A percentile compares a stretch with the other conserved stretches of the same genome.
These are phyloP conservation scores for Vachellia collinsii DNA, from an alignment of 306 rosid species.

Conservation along the genomic window DNA sequence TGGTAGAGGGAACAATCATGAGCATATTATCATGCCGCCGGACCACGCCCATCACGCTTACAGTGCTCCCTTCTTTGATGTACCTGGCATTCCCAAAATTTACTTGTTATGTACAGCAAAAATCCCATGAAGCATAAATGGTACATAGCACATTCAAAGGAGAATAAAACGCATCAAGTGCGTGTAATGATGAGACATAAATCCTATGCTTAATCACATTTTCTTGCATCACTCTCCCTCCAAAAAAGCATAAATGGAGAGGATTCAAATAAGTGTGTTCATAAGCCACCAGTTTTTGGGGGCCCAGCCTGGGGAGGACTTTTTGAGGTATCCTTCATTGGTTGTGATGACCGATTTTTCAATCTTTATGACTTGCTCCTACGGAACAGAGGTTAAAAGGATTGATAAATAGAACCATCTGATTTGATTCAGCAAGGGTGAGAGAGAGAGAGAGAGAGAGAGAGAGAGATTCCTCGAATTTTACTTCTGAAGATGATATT, in stretches of 20 bases:
- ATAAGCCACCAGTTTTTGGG: too few species aligned
- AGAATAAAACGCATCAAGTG: not conserved
- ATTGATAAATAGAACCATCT: too few species aligned
- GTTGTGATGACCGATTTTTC: too few species aligned
- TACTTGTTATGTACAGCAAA: conserved; percentile 10
- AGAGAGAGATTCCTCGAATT: not conserved
- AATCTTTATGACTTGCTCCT: too few species aligned
- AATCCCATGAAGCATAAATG: not conserved
- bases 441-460: too few species aligned
- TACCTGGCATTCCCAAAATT: conserved; percentile 53
- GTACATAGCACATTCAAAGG: not conserved
- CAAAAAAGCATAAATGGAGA: not conserved
- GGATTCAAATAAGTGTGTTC: not conserved
- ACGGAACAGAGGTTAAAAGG: too few species aligned
- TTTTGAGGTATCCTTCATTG: too few species aligned
- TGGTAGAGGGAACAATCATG: conserved; percentile 85
- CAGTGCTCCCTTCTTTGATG: conserved; percentile 92
- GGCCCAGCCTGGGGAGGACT: too few species aligned
- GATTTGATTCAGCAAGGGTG: too few species aligned
- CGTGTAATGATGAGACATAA: not conserved
- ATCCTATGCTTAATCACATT: not conserved
- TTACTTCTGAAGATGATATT: not conserved
- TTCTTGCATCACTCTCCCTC: not conserved
- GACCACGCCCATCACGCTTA: conserved; percentile 95
- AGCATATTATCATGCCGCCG: conserved; percentile 86